phyloP scores from a whole-genome alignment of 345 rosid species.

The Populus nigra region DNA sequence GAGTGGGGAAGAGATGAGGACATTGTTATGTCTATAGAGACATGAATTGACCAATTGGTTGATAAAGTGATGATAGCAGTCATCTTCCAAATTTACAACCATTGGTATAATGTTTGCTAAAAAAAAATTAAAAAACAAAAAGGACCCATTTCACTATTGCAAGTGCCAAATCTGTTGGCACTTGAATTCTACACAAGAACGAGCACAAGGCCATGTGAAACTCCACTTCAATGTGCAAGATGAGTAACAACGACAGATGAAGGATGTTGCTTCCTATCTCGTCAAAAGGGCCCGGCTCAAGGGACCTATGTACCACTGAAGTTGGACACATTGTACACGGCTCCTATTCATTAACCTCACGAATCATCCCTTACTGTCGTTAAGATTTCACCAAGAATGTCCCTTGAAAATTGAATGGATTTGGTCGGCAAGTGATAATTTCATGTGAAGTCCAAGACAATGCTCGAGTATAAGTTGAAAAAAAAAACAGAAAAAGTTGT shows the following conservation, averaged over 20 bases:
- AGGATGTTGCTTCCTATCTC: neutral
- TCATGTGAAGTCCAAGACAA: neutral
- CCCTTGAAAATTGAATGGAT: neutral
- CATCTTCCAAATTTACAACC: neutral
- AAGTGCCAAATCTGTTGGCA: neutral
- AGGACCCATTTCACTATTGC: too few relatives aligned
- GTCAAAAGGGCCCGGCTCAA: neutral
- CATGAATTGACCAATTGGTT: too few relatives aligned
- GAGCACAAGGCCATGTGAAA: neutral
- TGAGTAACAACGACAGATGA: neutral
- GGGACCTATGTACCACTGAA: neutral
- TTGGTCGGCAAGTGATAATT: neutral
- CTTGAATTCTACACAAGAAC: neutral
- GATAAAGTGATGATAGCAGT: too few relatives aligned
- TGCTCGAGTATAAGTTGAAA: neutral
- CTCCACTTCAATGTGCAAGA: neutral
- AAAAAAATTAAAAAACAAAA: too few relatives aligned
- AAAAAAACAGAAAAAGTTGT: neutral
- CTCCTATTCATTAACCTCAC: too few relatives aligned
- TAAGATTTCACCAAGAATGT: neutral
- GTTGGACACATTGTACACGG: neutral
- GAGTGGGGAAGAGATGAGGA: neutral
- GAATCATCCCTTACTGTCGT: neutral
- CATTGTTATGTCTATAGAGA: neutral
- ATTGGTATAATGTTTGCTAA: neutral